These are phyloP conservation scores for Nicotiana sylvestris DNA, from an alignment of 257 asterid species.

Conservation along the genomic window DNA sequence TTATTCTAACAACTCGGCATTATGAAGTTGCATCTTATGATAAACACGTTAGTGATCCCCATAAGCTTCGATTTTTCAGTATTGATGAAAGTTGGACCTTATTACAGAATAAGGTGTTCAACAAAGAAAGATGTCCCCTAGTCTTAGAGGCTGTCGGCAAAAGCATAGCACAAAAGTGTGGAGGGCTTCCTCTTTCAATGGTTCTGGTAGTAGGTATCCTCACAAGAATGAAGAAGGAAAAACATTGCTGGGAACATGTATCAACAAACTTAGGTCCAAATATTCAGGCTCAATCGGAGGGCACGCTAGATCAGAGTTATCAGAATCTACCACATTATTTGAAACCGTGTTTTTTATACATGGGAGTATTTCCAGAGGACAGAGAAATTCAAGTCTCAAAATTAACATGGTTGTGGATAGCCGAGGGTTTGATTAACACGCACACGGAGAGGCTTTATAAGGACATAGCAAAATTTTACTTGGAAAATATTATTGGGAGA, in stretches of 20 bases:
- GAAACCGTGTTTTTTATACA: background rate
- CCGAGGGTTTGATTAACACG: constrained; percentile 1
- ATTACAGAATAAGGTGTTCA: background rate
- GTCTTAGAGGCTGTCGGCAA: background rate
- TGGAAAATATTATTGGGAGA: background rate
- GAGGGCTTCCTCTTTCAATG: constrained; percentile 11
- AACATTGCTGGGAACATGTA: background rate
- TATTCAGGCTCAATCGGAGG: background rate
- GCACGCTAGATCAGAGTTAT: constrained; percentile 7
- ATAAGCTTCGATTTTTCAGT: background rate
- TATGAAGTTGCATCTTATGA: background rate
- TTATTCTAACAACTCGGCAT: background rate
- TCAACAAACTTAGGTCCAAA: background rate
- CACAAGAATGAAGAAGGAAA: background rate
- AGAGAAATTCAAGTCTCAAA: background rate
- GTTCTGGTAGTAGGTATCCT: background rate
- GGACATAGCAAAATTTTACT: background rate
- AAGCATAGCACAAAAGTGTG: background rate
- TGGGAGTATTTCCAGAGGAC: constrained; percentile 2
- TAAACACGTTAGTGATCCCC: background rate
- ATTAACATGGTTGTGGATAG: constrained; percentile 9
- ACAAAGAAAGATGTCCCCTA: background rate
- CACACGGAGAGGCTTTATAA: background rate
- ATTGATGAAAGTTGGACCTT: constrained; percentile 5
- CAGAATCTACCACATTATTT: background rate